Evolutionary conservation across 352 stramenopile genomes (phyloP), one percentile per base, ranked within the genome.

Genomic region (Globisporangium middletonii): DNA sequence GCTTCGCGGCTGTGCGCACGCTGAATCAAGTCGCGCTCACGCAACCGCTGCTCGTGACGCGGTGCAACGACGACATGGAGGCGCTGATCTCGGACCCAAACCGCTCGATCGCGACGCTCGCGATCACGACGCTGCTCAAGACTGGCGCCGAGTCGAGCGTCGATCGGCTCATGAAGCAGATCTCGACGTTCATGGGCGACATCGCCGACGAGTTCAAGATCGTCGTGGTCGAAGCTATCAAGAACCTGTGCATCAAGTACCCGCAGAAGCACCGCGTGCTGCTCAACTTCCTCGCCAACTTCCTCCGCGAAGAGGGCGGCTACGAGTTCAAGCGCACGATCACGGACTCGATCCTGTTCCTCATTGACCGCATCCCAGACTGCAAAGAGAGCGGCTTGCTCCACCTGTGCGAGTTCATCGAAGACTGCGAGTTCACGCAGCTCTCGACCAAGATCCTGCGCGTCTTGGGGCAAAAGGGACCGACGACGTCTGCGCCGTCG

Each of bases 181-280:
- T 99, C 61, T 97, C 92, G 5, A 95, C 93, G 1, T 99, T 99
- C 68, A 97, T 99, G 83, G 95, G 91, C 8, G 97, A 99, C 68
- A 99, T 99, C 57, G 94, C 95, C 0, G 97, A 99, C 68, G 97
- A 99, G 69, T 99, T 99, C 83, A 99, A 99, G 83, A 98, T 99
- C 58, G 96, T 99, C 1, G 92, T 99, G 26, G 97, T 99, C 28
- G 84, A 96, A 35, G 93, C 93, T 30, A 96, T 99, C 49, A 96
- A 98, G 55, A 96, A 98, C 57, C 68, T 99, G 28, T 99, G 95
- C 71, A 75, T 99, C 53, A 99, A 98, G 53, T 99, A 99, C 71
- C 97, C 97, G 7, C 78, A 96, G 53, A 99, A 99, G 69, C 94
- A 99, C 72, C 88, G 95, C 47, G 87, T 99, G 41, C 79, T 99